phyloP scores from a whole-genome alignment of 2,329 filamentous ascomycete species.

The Cladosporium austrohemisphaericum region DNA sequence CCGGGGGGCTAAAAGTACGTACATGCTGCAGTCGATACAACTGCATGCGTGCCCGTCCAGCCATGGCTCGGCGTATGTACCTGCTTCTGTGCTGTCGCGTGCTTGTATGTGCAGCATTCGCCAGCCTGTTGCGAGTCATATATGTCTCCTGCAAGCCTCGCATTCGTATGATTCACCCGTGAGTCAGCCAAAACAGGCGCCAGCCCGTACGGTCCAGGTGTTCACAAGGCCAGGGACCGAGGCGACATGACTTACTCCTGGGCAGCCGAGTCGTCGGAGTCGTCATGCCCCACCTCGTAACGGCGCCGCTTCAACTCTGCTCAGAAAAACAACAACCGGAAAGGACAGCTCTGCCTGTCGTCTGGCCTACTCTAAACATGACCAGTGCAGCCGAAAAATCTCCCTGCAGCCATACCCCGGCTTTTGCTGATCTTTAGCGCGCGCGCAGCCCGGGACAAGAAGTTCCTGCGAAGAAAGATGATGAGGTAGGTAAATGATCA shows the following conservation, averaged over 20 bases:
- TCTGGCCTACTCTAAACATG: no score
- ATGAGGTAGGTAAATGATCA: conserved; percentile 16
- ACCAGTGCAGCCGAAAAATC: conserved; percentile 8
- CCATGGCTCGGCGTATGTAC: neutral
- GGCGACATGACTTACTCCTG: no score
- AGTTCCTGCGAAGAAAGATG: conserved; percentile 12
- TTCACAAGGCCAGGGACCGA: neutral
- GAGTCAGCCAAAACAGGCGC: conserved; percentile 4
- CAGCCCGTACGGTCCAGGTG: conserved; percentile 11
- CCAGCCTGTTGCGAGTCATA: no score
- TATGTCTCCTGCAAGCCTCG: neutral
- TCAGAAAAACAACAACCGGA: conserved; percentile 11
- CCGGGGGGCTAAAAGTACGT: conserved; percentile 10
- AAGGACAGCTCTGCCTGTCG: no score
- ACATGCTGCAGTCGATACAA: neutral
- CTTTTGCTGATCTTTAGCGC: conserved; percentile 10
- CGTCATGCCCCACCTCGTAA: conserved; percentile 12
- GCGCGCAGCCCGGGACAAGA: conserved; percentile 4
- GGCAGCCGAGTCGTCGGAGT: conserved; percentile 10
- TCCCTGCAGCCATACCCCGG: conserved; percentile 14
- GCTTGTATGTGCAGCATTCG: no score
- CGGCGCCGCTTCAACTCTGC: conserved; percentile 6
- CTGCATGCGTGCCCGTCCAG: conserved; percentile 5
- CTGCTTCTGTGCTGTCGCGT: conserved; percentile 4
- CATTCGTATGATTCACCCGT: neutral